These are phyloP conservation scores for Davidsoniella neocaledoniae DNA, from an alignment of 2,329 filamentous ascomycete species.

Conservation along the genomic window DNA sequence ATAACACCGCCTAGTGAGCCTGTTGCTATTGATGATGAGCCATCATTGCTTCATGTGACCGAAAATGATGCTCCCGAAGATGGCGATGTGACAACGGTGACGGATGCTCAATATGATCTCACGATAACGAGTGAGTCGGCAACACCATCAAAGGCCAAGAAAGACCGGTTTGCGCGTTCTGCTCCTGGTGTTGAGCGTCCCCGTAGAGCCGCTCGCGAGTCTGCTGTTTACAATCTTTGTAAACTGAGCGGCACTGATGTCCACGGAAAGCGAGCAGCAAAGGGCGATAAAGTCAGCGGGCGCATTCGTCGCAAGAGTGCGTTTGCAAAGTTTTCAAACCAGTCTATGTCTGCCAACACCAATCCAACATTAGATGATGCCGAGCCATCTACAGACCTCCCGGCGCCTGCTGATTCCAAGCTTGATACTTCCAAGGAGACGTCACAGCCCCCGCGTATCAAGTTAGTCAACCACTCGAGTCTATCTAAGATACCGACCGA, in stretches of 20 bases:
- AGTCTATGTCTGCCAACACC: neutral
- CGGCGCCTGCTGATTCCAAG: too few species aligned
- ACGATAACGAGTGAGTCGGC: constrained; percentile 21
- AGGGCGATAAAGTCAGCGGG: constrained; percentile 30
- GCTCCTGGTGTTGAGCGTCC: constrained; percentile 11
- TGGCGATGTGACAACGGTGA: constrained; percentile 46
- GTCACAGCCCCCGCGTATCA: too few species aligned
- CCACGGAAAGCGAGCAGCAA: constrained; percentile 39
- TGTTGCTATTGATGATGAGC: constrained; percentile 7
- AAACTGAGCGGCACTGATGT: constrained; percentile 44
- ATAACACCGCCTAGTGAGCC: constrained; percentile 10
- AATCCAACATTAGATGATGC: constrained; percentile 13
- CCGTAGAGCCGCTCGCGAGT: constrained; percentile 13
- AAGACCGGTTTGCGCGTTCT: neutral
- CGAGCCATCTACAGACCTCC: too few species aligned
- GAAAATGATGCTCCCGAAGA: constrained; percentile 26
- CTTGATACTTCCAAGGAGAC: neutral
- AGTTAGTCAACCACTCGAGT: constrained; percentile 11
- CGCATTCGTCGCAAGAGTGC: constrained; percentile 23
- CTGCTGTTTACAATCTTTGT: constrained; percentile 42
- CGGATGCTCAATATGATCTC: constrained; percentile 34
- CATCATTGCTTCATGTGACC: constrained; percentile 21
- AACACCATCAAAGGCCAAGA: constrained; percentile 12
- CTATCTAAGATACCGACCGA: neutral
- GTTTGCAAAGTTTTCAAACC: neutral